Evolutionary conservation across 306 rosid genomes (phyloP).

Genomic region (Cicer judaicum): DNA sequence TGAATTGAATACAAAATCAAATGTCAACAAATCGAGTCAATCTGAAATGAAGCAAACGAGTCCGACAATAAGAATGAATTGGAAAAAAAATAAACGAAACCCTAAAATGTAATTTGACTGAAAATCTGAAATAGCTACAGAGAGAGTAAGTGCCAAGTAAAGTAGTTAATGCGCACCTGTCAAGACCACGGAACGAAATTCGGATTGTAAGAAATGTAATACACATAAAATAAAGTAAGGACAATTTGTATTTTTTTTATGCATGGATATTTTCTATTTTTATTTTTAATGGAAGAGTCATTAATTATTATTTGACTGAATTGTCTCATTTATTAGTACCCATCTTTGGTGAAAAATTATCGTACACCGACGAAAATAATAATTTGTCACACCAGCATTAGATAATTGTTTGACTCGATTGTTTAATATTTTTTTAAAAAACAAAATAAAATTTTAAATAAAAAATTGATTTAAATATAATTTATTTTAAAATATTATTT

Average conservation of each 20-base stretch:
- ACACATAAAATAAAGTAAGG: background rate
- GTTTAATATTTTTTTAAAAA: too few relatives aligned
- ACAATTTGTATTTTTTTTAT: background rate
- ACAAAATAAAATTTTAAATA: too few relatives aligned
- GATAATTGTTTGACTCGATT: too few relatives aligned
- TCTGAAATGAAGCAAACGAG: conserved; percentile 22
- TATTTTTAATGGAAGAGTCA: background rate
- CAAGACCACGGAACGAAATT: conserved; percentile 36
- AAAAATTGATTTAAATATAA: too few relatives aligned
- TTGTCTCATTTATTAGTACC: too few relatives aligned
- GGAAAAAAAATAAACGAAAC: conserved; percentile 8
- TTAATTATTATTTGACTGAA: too few relatives aligned
- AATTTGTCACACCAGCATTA: too few relatives aligned
- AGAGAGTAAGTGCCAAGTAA: conserved; percentile 41
- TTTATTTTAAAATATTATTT: too few relatives aligned
- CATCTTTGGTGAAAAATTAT: too few relatives aligned
- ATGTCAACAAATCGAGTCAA: conserved; percentile 13
- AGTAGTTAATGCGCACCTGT: conserved; percentile 32
- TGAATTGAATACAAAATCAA: conserved; percentile 26
- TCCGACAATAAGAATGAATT: background rate
- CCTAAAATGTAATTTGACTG: conserved; percentile 39
- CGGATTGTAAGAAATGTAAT: conserved; percentile 10
- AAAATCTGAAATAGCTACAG: conserved; percentile 36
- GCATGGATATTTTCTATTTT: background rate
- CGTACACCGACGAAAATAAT: too few relatives aligned